phyloP scores from a whole-genome alignment of 2,329 filamentous ascomycete genomes.

The Ascosphaera aggregata region DNA sequence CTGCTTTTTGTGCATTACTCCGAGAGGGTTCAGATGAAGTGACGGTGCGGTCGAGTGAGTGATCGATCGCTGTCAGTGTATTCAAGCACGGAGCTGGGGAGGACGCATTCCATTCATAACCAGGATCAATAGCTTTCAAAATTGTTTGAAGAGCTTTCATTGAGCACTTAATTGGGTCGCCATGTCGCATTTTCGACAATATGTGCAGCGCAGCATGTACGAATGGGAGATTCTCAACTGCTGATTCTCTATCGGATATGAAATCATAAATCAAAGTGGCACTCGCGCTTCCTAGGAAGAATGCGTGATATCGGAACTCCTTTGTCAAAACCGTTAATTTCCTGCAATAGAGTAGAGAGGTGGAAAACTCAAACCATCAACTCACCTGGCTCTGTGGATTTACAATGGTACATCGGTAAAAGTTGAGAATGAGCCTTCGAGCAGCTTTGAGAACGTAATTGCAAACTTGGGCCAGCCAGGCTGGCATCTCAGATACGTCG shows the following conservation, averaged over 20 bases:
- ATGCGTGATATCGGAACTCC: constrained; percentile 23
- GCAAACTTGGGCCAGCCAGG: constrained; percentile 23
- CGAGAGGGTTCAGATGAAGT: not conserved
- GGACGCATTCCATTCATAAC: constrained; percentile 10
- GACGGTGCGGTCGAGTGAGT: not conserved
- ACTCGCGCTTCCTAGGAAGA: constrained; percentile 20
- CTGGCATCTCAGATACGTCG: constrained; percentile 9
- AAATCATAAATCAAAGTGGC: constrained; percentile 22
- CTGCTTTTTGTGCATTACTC: too few relatives aligned
- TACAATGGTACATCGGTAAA: constrained; percentile 5
- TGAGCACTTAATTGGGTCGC: constrained; percentile 10
- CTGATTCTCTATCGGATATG: constrained; percentile 16
- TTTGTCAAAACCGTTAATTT: constrained; percentile 4
- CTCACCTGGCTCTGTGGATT: constrained; percentile 14
- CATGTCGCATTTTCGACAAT: constrained; percentile 15
- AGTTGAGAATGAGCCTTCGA: constrained; percentile 18
- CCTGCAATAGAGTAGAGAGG: constrained; percentile 3
- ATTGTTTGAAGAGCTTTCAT: constrained; percentile 14
- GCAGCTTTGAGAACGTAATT: constrained; percentile 20
- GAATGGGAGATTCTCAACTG: constrained; percentile 20
- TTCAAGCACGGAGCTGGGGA: not conserved
- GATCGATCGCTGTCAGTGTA: not conserved
- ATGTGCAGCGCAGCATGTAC: constrained; percentile 17
- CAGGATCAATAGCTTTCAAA: constrained; percentile 11
- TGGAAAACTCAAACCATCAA: constrained; percentile 19